Conservation (phyloP, 768 basidiomycete species). For the Tulasnella sp. region DNA sequence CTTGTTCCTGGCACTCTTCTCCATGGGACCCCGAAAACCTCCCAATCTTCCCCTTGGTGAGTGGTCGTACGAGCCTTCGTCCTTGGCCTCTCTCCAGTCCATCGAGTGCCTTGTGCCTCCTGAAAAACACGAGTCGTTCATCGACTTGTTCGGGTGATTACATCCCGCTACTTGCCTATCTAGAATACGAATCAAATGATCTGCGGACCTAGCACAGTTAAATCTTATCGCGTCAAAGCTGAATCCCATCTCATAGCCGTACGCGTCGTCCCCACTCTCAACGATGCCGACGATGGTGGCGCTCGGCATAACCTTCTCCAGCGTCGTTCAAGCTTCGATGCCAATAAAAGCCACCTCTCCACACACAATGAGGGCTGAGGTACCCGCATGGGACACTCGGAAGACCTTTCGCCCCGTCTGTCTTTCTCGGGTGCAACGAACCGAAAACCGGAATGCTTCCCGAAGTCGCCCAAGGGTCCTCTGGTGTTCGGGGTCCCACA, state of each 20-base stretch:
- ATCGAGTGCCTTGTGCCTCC: neutral
- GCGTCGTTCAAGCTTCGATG: too few relatives aligned
- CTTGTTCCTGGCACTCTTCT: neutral
- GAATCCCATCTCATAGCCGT: neutral
- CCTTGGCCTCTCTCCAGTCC: neutral
- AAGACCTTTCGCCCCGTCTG: slow-evolving; percentile 1
- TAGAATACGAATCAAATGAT: neutral
- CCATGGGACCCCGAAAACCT: neutral
- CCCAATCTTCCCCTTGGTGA: neutral
- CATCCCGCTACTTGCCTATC: neutral
- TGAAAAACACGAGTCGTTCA: neutral
- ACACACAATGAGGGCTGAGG: too few relatives aligned
- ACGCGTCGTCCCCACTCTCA: neutral
- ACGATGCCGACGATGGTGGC: neutral
- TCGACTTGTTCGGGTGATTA: neutral
- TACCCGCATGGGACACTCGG: neutral
- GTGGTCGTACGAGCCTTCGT: slow-evolving; percentile 3
- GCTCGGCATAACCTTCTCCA: too few relatives aligned
- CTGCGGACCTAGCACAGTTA: neutral
- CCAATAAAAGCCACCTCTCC: too few relatives aligned
- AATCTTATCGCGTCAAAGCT: neutral
- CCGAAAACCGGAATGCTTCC: neutral
- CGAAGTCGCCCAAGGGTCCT: neutral
- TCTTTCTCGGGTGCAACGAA: slow-evolving; percentile 7
- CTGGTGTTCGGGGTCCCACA: neutral